phyloP scores from a whole-genome alignment of 768 basidiomycete genomes.

The Psilocybe tampanensis region DNA sequence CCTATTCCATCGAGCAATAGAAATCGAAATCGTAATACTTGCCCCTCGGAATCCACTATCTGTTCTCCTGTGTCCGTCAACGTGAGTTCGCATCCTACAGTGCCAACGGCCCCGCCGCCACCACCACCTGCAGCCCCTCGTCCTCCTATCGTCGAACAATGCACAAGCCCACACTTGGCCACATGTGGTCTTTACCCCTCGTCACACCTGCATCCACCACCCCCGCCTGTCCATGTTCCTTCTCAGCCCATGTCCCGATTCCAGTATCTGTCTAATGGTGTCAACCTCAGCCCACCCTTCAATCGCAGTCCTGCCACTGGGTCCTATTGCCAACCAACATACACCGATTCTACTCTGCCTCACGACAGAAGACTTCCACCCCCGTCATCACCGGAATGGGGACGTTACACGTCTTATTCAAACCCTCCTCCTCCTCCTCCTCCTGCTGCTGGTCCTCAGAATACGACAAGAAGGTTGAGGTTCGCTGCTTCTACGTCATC shows the following conservation, averaged over 20 bases:
- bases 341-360: conserved; percentile 5
- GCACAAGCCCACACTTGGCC: too few species aligned
- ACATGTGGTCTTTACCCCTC: too few species aligned
- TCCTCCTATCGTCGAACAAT: neutral
- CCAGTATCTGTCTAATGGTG: too few species aligned
- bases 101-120: neutral
- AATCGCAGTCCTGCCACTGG: neutral
- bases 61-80: neutral
- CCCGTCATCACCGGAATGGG: neutral
- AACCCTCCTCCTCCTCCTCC: neutral
- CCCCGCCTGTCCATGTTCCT: too few species aligned
- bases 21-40: neutral
- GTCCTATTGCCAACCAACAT: neutral
- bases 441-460: too few species aligned
- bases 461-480: conserved; percentile 12
- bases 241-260: too few species aligned
- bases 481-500: conserved; percentile 19
- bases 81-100: too few species aligned
- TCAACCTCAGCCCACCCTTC: neutral
- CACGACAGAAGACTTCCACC: conserved; percentile 5
- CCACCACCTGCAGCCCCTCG: neutral
- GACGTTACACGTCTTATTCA: neutral
- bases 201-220: too few species aligned
- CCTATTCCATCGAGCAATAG: neutral
- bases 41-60: neutral